phyloP scores from a whole-genome alignment of 345 rosid genomes.

The Diplotaxis tenuifolia region DNA sequence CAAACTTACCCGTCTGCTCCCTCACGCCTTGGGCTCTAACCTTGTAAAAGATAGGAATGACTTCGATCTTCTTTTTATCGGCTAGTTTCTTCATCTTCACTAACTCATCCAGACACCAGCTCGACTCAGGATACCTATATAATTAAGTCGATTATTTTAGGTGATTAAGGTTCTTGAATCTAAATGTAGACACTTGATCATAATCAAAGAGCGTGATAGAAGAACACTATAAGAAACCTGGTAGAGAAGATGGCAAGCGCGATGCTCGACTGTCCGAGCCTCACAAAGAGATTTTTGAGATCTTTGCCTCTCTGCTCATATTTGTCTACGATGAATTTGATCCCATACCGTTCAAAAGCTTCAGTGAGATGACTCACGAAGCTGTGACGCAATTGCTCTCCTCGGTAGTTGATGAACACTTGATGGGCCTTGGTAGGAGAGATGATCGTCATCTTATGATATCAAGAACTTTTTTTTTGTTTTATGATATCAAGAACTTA shows the following conservation, averaged over 20 bases:
- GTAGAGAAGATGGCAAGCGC: slow-evolving; percentile 17
- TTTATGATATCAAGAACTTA: background rate
- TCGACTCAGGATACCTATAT: slow-evolving; percentile 23
- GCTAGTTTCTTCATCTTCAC: slow-evolving; percentile 4
- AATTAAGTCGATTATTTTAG: background rate
- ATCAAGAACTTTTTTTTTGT: too few species aligned
- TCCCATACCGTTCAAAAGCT: background rate
- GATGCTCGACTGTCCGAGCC: slow-evolving; percentile 11
- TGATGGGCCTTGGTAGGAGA: background rate
- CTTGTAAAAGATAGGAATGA: slow-evolving; percentile 18
- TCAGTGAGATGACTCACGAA: slow-evolving; percentile 8
- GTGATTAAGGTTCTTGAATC: background rate
- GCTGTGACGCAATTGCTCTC: background rate
- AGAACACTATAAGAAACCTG: background rate
- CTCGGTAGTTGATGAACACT: slow-evolving; percentile 3
- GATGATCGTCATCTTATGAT: background rate
- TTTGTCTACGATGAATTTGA: slow-evolving; percentile 11
- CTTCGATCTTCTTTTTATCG: background rate
- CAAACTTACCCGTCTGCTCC: slow-evolving; percentile 12
- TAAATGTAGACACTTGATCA: background rate
- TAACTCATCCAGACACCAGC: slow-evolving; percentile 18
- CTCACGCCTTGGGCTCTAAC: slow-evolving; percentile 3
- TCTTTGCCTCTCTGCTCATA: slow-evolving; percentile 20
- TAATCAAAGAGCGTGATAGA: background rate
- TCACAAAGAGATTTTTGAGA: background rate